phyloP scores from a whole-genome alignment of 2,329 filamentous ascomycete species.

The Arthrobotrys sinensis region DNA sequence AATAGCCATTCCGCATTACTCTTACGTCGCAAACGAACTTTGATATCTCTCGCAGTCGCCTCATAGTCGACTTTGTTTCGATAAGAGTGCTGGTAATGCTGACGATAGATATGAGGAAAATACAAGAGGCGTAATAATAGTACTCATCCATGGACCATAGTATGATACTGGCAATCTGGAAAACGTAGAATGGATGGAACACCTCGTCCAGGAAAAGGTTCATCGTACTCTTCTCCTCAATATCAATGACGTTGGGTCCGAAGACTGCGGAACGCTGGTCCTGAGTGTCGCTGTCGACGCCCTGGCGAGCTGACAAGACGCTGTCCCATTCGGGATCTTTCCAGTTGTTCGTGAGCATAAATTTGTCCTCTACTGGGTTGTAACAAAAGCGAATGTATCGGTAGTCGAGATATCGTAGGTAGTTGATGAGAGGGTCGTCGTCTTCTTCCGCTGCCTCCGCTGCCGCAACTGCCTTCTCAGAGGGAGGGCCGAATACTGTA shows the following conservation, averaged over 20 bases:
- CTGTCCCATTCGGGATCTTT: conserved; percentile 92
- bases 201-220: conserved; percentile 92
- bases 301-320: conserved; percentile 80
- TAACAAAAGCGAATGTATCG: conserved; percentile 94
- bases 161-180: conserved; percentile 92
- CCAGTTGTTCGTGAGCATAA: conserved; percentile 89
- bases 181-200: conserved; percentile 98
- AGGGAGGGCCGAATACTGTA: conserved; percentile 71
- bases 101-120: conserved; percentile 92
- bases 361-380: conserved; percentile 89
- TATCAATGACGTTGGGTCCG: conserved; percentile 90
- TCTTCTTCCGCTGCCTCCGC: conserved; percentile 77
- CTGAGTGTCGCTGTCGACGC: conserved; percentile 90
- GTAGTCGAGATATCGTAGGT: conserved; percentile 87
- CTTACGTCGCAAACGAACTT: conserved; percentile 95
- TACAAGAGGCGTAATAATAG: conserved; percentile 96
- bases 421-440: conserved; percentile 80
- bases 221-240: conserved; percentile 86
- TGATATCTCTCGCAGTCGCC: conserved; percentile 88
- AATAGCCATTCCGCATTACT: conserved; percentile 94
- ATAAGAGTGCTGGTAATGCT: conserved; percentile 91
- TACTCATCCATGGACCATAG: conserved; percentile 97
- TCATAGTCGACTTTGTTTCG: conserved; percentile 94
- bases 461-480: conserved; percentile 74
- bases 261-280: conserved; percentile 87